Evolutionary conservation across 108 stramenopile species (phyloP), one percentile per base, ranked within the genome.

Genomic region (Cyclotella choctawhatcheeana): DNA sequence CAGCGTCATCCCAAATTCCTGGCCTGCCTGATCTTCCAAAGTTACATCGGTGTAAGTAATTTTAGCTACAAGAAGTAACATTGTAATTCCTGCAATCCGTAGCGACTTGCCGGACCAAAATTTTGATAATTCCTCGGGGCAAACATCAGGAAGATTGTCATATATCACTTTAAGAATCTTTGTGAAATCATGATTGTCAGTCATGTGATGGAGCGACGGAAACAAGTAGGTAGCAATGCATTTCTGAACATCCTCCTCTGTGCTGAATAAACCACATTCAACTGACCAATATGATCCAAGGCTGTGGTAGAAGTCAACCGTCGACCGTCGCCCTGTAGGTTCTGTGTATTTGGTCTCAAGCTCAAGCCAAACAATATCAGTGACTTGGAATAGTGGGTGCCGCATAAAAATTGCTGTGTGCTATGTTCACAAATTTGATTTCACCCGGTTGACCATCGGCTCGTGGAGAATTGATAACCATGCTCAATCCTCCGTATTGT

Each of bases 361-460:
- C 50, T 67, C 66, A 17, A 24, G 30, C 66, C 66, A 67, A 24
- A 20, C 8, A 27, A 33, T 27, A 37, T 67, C 66, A 44, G 51
- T 5, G 12, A 51, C 48, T 53, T 67, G 21, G 26, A 55, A 53
- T 44, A 13, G 44, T 35, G 48, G 48, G 40, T 67, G 66, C 22
- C n/a, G 53, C 48, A 67, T 67, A 6, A 17, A 67, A 34, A 30
- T 40, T 25, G 54, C 32, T 20, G 55, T n/a, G n/a, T n/a, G n/a
- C n/a, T n/a, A n/a, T 55, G 66, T 67, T 25, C 16, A 55, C 31
- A 56, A 55, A 56, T 51, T 67, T 67, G 25, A 52, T 52, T 25
- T 67, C 66, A 7, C 66, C 66, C 12, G 32, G 32, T 17, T 51
- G 13, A 21, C 66, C 66, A n/a, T 21, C 48, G 29, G 66, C 66